A percentile compares a stretch with the other conserved stretches of the same genome.
These are phyloP conservation scores for Chondrostereum purpureum DNA, from an alignment of 1,284 basidiomycete species.

Conservation along the genomic window DNA sequence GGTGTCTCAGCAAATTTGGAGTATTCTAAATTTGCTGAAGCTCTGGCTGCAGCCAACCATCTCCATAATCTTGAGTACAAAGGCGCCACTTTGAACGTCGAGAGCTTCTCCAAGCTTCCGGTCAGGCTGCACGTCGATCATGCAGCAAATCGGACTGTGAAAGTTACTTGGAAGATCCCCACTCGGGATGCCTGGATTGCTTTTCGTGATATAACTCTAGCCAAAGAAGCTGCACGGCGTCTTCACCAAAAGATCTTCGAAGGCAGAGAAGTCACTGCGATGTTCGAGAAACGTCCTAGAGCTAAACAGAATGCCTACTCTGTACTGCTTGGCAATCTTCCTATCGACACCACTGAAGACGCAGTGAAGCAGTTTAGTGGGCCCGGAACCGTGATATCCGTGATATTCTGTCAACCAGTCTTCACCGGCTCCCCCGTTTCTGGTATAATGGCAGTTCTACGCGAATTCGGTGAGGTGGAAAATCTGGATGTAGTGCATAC, in stretches of 20 bases:
- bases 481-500: conserved; percentile 25
- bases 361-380: conserved; percentile 11
- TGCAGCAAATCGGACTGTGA: conserved; percentile 21
- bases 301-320: conserved; percentile 20
- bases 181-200: conserved; percentile 32
- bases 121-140: conserved; percentile 18
- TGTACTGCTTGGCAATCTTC: conserved; percentile 31
- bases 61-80: conserved; percentile 25
- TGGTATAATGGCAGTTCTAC: conserved; percentile 23
- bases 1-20: conserved; percentile 23
- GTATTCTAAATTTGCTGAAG: conserved; percentile 22
- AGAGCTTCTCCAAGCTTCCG: conserved; percentile 17
- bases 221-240: conserved; percentile 30
- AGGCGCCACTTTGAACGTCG: conserved; percentile 17
- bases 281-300: conserved; percentile 27
- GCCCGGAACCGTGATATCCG: background rate
- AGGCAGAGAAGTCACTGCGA: conserved; percentile 29
- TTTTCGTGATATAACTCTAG: conserved; percentile 30
- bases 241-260: conserved; percentile 29
- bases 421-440: conserved; percentile 26
- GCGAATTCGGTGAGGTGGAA: conserved; percentile 23
- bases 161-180: conserved; percentile 34
- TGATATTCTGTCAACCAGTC: conserved; percentile 21
- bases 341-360: conserved; percentile 21
- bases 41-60: conserved; percentile 24